Conservation (phyloP, 1,284 basidiomycete species). For the Naganishia liquefaciens region DNA sequence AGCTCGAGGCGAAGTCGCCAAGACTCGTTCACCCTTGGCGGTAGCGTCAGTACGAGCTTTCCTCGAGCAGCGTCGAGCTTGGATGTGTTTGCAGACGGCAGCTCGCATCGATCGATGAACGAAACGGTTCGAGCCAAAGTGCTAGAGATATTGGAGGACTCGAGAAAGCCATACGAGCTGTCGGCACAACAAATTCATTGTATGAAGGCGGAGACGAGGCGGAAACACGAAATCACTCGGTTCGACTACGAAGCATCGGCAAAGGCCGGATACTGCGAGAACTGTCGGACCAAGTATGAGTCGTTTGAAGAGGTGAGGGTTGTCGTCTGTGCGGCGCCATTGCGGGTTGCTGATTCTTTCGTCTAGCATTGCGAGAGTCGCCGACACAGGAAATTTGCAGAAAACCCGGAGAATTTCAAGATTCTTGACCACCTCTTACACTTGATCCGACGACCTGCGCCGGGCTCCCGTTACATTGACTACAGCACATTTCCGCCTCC, state of each 20-base stretch:
- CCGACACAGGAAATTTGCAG: slow-evolving; percentile 84
- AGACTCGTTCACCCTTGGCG: slow-evolving; percentile 6
- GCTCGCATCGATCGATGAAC: slow-evolving; percentile 18
- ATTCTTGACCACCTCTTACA: slow-evolving; percentile 77
- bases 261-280: slow-evolving; percentile 97
- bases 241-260: slow-evolving; percentile 34
- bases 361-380: slow-evolving; percentile 72
- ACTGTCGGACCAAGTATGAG: slow-evolving; percentile 86
- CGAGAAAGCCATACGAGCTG: slow-evolving; percentile 15
- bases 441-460: slow-evolving; percentile 63
- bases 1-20: slow-evolving; percentile 19
- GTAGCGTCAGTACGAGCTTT: slow-evolving; percentile 25
- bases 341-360: not conserved
- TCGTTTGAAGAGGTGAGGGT: slow-evolving; percentile 74
- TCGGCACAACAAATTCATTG: slow-evolving; percentile 34
- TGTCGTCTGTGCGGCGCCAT: not conserved
- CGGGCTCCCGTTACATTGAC: slow-evolving; percentile 4
- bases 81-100: slow-evolving; percentile 24
- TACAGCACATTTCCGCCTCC: slow-evolving; percentile 14
- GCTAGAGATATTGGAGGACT: slow-evolving; percentile 13
- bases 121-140: slow-evolving; percentile 21
- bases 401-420: slow-evolving; percentile 74
- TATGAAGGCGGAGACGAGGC: slow-evolving; percentile 36
- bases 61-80: slow-evolving; percentile 25
- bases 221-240: slow-evolving; percentile 39